Base-by-base conservation (phyloP, 352 stramenopile genomes). In the Phytophthora hibernalis region DNA sequence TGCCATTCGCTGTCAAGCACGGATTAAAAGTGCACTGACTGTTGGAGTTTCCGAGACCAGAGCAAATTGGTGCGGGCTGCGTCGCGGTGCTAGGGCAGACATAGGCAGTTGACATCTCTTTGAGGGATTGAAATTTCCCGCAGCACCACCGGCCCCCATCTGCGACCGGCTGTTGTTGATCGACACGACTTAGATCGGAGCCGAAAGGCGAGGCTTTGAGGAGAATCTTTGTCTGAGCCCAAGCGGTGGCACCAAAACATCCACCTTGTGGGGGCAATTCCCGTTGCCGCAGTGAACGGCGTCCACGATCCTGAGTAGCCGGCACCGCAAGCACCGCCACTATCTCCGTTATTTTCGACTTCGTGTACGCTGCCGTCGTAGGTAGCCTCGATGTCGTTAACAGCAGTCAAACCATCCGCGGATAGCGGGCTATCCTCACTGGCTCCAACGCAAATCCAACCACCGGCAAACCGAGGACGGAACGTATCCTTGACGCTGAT, bases 401-500 rank as follows among this genome's bases (percentile, higher is more conserved):
- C 6, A 6, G 9, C 11, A 2, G 12, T 12, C 12, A 55, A n/a
- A 40, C 3, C 5, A 8, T 2, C 5, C 33, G 33, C 44, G 24
- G 11, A 42, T n/a, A 40, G 37, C 0, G 13, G 11, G 5, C 3
- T 20, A 21, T 4, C 16, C 7, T 20, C 16, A 26, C n/a, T 2
- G 56, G 57, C 1, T 5, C 10, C 7, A n/a, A 6, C 8, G 35
- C 57, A 65, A 7, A 28, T 35, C 2, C 31, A 35, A 11, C 21
- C 26, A 31, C 20, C 54, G 18, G n/a, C 28, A 18, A 58, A 63
- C 10, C 45, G 56, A 2, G 82, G 82, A 15, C 77, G 77, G 43
- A 55, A 80, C 21, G 74, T 57, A 45, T 91, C 82, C 2, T 77
- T 60, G 28, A 91, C 67, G 0, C 71, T 58, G 9, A 91, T 45